Conservation (phyloP, 441 rosid species). For the Arabidopsis lyrata region DNA sequence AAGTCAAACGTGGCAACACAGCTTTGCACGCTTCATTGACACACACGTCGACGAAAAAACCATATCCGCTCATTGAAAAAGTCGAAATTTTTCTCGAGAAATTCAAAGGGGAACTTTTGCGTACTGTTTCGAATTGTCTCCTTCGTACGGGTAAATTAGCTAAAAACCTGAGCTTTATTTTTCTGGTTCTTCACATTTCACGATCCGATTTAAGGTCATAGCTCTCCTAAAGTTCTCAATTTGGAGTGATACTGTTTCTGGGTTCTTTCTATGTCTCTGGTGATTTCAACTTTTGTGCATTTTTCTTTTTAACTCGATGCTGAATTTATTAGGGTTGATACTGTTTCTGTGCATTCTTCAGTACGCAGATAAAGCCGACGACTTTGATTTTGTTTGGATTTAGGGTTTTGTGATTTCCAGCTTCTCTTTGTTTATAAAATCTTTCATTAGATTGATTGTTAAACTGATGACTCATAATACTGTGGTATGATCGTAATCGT, state of each 20-base stretch:
- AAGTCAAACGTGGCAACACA: constrained; percentile 48
- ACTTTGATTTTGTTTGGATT: constrained; percentile 7
- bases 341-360: constrained; percentile 22
- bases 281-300: constrained; percentile 15
- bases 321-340: constrained; percentile 12
- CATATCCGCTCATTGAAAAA: constrained; percentile 38
- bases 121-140: constrained; percentile 28
- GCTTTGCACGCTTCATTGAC: constrained; percentile 42
- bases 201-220: background rate
- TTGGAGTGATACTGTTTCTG: constrained; percentile 34
- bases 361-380: constrained; percentile 9
- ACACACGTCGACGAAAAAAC: constrained; percentile 40
- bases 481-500: too few species aligned
- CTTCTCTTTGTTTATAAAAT: background rate
- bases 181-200: background rate
- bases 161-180: constrained; percentile 13
- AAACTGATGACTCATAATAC: too few species aligned
- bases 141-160: constrained; percentile 33
- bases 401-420: constrained; percentile 3
- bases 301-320: constrained; percentile 6
- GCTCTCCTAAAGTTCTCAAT: constrained; percentile 7
- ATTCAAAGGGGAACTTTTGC: constrained; percentile 1
- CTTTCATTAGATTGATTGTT: background rate
- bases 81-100: background rate
- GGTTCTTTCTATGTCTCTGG: constrained; percentile 3